Evolutionary conservation across 805 yeast genomes (phyloP), one percentile per base, ranked within the genome.

Genomic region (Jamesozyma jinghongensis): DNA sequence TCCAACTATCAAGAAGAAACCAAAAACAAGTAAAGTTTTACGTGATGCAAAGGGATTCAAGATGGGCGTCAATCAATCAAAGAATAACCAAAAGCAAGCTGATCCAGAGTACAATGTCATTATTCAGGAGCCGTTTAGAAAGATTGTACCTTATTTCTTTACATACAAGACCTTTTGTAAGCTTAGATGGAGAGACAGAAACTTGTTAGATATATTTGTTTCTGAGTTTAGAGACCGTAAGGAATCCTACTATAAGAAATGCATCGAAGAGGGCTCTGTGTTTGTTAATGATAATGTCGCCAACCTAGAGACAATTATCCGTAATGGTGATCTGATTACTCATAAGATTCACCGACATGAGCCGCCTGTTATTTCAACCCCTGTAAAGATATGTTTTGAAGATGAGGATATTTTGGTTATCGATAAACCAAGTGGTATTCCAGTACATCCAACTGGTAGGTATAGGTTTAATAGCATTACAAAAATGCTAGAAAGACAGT

Each of bases 361-460:
- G 55, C 95, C 97, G 1, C 75, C 92, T 0, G 88, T 87, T 3
- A 61, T 81, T 44, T 39, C 62, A 42, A 53, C 65, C 19, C 73
- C 74, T 0, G 78, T 86, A 35, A 71, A 73, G 41, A 74, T 84
- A 18, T 80, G 87, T 0, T 70, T 69, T 53, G 84, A 86, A 52
- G 81, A 85, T 57, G 85, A 80, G 4, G 73, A 81, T 36, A 58
- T 86, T 17, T 68, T 90, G 5, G 94, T 84, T 3, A 80, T 92
- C 19, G 94, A 90, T 59, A 90, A 90, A 50, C 98, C 98, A 0
- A 74, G 92, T 2, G 97, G 97, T 0, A 72, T 92, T 4, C 97
- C 98, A 0, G 94, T 85, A 0, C 97, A 90, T 57, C 97, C 98
- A 3, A 81, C 96, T 0, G 97, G 97, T 0, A 65, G 87, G 46